Base-by-base conservation (phyloP, 148 eudicot genomes). In the Nyssa sinensis region DNA sequence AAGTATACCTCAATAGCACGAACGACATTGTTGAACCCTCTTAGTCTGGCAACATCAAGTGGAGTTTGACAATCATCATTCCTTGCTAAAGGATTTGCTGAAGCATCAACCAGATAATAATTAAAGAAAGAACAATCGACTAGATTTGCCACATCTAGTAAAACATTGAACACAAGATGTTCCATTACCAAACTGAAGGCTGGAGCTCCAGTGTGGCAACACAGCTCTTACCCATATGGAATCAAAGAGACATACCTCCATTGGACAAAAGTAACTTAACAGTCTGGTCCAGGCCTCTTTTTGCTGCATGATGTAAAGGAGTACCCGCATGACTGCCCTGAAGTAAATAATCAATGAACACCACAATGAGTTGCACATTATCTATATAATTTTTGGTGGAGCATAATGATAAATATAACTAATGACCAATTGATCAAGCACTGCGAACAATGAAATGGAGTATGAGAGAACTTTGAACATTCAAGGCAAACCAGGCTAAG, bases 221-320 rank as follows among this genome's bases (percentile, higher is more conserved):
- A 49, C 25, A 17, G 9, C 51, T 51, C 35, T 51, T 31, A 9
- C 39, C 19, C 37, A 49, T 14, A 7, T 33, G 5, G 73, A 55
- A 44, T 51, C 25, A 47, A 28, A 7, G 59, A 44, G n/a, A 23
- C 66, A 62, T 81, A 86, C 90, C 93, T 83, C 87, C 87, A 74
- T 79, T 81, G 61, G 82, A 71, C 16, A 86, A 82, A 78, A 89
- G 90, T 74, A 89, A 76, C 75, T 37, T 85, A 61, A 86, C 86
- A 39, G 80, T 78, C 77, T 62, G 71, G 55, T 72, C 87, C 14
- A 86, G 77, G 33, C 88, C 90, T 85, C 87, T 83, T 81, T 86
- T 83, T 35, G 93, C 84, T 55, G 90, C 88, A 85, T 86, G 88
- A 81, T 86, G 93, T 64, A 89, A 83, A 24, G 90, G 84, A 32